Evolutionary conservation across 2,329 filamentous ascomycete genomes (phyloP), one percentile per base, ranked within the genome.

Genomic region (Coniella lustricola): DNA sequence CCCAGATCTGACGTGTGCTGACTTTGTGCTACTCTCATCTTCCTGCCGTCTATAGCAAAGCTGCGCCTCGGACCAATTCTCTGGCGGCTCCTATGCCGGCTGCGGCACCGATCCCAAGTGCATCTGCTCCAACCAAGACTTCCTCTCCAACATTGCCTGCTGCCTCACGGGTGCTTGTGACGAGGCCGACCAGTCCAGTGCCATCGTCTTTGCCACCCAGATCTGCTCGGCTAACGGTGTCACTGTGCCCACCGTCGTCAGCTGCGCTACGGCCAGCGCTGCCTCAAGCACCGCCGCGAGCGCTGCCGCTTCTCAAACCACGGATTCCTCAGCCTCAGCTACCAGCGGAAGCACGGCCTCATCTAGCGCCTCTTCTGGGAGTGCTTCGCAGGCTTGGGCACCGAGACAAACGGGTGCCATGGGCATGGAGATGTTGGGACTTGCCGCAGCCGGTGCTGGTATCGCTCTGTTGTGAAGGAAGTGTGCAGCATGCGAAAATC

Each of bases 81-180:
- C 65, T 1, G 37, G 33, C 31, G 54, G 54, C 49, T 63, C 62
- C 54, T 62, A 66, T 40, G 63, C 58, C 55, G 56, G 60, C 60
- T 67, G 65, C 55, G 60, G 63, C 46, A 56, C 44, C 32, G 62
- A 70, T 48, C 49, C 55, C 37, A 56, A 57, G 48, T 73, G 70
- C 60, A 70, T 73, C 59, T 73, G 70, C 67, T 54, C 51, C 16
- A 63, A 71, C 55, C 56, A 59, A 49, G 48, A 59, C 51, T 73
- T 72, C 61, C 56, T 70, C 55, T 59, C 60, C 49, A 64, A 61
- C 60, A 67, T 73, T 49, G 57, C 62, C 35, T 67, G 65, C 64
- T 67, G 65, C 50, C 57, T 67, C 14, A 51, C 52, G 12, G 59
- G 51, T 49, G 59, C 53, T 36, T 67, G 65, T 58, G 51, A 56